phyloP scores from a whole-genome alignment of 2,329 filamentous ascomycete species.

The Lecanicillium sp. region DNA sequence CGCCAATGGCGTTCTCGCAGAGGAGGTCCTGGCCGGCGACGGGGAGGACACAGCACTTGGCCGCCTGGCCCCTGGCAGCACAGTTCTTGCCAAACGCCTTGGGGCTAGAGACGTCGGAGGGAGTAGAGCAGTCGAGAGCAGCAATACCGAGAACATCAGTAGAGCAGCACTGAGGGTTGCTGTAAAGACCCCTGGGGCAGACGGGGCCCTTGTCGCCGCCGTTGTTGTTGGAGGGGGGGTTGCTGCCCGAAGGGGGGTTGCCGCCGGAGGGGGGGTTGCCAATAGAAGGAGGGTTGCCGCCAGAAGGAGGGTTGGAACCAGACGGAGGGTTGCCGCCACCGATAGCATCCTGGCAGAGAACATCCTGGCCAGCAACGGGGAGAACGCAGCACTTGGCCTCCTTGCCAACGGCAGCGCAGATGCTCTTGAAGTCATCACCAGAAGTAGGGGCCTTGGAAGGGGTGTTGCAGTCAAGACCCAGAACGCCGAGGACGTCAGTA shows the following conservation, averaged over 20 bases:
- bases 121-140: constrained; percentile 36
- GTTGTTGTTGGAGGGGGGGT: not conserved
- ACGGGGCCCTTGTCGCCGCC: not conserved
- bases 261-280: not conserved
- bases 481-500: constrained; percentile 3
- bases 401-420: constrained; percentile 40
- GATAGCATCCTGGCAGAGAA: constrained; percentile 5
- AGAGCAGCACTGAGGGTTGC: constrained; percentile 40
- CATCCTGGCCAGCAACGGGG: constrained; percentile 30
- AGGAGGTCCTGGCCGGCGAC: constrained; percentile 21
- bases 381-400: constrained; percentile 48
- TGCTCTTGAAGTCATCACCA: constrained; percentile 14
- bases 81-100: constrained; percentile 26
- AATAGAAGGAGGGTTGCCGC: not conserved
- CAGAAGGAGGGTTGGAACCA: not conserved
- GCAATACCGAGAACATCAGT: constrained; percentile 42
- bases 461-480: constrained; percentile 2
- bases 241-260: not conserved
- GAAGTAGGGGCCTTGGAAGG: not conserved
- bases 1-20: not conserved
- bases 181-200: constrained; percentile 20
- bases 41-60: constrained; percentile 49
- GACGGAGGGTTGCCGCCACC: not conserved
- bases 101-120: not conserved
- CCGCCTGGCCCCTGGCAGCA: constrained; percentile 38